A percentile compares a stretch with the other conserved stretches of the same genome.
Evolutionary conservation across 129 eudicot species (phyloP).

Genomic region (Saposhnikovia divaricata): DNA sequence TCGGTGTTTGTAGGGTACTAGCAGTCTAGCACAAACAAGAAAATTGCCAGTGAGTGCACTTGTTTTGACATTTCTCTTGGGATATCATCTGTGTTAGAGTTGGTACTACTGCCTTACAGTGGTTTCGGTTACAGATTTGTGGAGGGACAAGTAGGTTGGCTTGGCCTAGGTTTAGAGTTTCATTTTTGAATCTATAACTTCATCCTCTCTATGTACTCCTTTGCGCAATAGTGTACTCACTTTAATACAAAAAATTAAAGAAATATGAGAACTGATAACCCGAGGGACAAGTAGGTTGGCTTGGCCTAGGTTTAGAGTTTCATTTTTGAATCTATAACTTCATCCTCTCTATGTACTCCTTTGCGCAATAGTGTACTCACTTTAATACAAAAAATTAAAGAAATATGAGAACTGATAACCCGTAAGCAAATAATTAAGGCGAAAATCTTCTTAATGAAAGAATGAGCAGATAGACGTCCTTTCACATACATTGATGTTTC

Average conservation of each 20-base stretch:
- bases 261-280: neutral
- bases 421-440: neutral
- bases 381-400: neutral
- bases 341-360: neutral
- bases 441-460: neutral
- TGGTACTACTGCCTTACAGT: neutral
- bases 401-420: neutral
- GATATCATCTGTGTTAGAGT: neutral
- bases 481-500: conserved; percentile 82
- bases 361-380: neutral
- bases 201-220: neutral
- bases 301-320: neutral
- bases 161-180: neutral
- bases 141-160: neutral
- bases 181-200: neutral
- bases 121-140: neutral
- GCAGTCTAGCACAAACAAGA: no score
- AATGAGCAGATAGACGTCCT: neutral
- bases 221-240: neutral
- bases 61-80: no score
- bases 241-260: neutral
- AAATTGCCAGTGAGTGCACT: no score
- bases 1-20: no score
- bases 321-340: neutral
- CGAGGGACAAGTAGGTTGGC: neutral